These are phyloP conservation scores for Epichloe elymi DNA, from an alignment of 2,329 filamentous ascomycete species.

Conservation along the genomic window DNA sequence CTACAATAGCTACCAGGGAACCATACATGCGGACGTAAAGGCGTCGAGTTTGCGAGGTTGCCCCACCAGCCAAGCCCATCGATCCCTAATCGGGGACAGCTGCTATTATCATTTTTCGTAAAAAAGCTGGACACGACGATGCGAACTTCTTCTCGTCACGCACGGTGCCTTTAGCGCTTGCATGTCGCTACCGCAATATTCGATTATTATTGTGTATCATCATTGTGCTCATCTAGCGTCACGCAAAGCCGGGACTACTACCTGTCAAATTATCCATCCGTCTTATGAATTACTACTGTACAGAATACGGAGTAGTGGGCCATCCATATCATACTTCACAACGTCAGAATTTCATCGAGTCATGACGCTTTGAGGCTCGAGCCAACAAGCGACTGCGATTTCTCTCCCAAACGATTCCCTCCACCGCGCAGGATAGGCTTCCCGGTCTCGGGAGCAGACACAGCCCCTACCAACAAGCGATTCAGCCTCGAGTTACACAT, in stretches of 20 bases:
- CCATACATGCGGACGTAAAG: not conserved
- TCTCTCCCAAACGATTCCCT: not conserved
- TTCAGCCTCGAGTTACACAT: constrained; percentile 11
- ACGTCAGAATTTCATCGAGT: not conserved
- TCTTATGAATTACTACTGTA: not conserved
- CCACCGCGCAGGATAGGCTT: not conserved
- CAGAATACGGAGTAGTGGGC: not conserved
- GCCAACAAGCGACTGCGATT: not conserved
- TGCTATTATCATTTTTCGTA: not conserved
- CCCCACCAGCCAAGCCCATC: not conserved
- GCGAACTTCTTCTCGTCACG: not conserved
- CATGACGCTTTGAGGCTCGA: not conserved
- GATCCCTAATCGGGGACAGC: not conserved
- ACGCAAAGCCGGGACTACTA: too few species aligned
- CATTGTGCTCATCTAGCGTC: too few species aligned
- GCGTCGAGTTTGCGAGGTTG: not conserved
- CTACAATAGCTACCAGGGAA: not conserved
- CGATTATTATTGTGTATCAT: too few species aligned
- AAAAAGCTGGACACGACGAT: not conserved
- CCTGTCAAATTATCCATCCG: too few species aligned
- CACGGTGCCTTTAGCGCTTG: not conserved
- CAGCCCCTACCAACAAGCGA: constrained; percentile 1
- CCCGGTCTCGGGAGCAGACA: not conserved
- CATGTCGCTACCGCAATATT: not conserved
- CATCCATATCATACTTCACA: not conserved